These are phyloP conservation scores for Trichoderma semiorbis DNA, from an alignment of 2,329 filamentous ascomycete genomes.

Conservation along the genomic window DNA sequence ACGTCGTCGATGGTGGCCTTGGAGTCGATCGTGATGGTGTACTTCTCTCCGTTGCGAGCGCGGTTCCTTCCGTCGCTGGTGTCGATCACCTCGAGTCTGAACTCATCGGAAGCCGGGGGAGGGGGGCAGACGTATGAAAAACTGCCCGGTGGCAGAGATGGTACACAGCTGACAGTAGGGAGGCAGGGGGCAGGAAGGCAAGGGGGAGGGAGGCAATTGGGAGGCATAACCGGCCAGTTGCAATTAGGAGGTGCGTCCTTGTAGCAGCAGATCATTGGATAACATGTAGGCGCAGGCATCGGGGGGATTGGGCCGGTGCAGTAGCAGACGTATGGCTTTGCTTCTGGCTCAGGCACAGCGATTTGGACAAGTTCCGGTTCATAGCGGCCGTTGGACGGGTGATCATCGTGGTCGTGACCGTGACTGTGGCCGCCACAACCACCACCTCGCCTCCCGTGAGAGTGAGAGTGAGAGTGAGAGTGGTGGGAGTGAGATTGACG, in stretches of 20 bases:
- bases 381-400: not conserved
- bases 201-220: not conserved
- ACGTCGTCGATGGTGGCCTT: conserved; percentile 22
- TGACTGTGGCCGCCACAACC: not conserved
- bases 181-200: not conserved
- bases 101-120: not conserved
- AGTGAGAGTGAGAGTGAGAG: not conserved
- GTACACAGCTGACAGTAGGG: too few relatives aligned
- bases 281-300: not conserved
- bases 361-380: not conserved
- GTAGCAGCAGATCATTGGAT: not conserved
- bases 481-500: not conserved
- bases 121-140: not conserved
- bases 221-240: not conserved
- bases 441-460: not conserved
- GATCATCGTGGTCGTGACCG: not conserved
- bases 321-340: not conserved
- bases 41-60: conserved; percentile 21
- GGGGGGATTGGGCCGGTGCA: not conserved
- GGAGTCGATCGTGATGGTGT: conserved; percentile 23
- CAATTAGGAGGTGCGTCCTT: not conserved
- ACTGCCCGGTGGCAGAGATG: not conserved
- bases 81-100: conserved; percentile 25
- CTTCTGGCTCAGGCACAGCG: not conserved
- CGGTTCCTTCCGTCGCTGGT: conserved; percentile 19